A percentile compares a stretch with the other conserved stretches of the same genome.
These are phyloP conservation scores for Eucalyptus pauciflora DNA, from an alignment of 345 rosid genomes.

Conservation along the genomic window DNA sequence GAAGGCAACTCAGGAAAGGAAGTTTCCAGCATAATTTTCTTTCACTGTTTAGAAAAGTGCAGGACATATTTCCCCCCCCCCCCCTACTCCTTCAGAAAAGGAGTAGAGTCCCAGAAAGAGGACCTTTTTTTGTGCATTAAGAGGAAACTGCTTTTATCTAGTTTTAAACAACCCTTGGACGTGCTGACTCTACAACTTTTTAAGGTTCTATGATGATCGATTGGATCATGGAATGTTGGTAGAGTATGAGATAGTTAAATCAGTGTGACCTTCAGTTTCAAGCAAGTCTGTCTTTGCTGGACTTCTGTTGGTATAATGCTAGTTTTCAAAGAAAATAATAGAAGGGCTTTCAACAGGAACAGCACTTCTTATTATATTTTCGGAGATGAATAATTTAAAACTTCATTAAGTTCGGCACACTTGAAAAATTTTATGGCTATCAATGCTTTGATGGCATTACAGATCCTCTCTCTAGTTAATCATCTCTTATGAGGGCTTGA, in stretches of 20 bases:
- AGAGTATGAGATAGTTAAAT: neutral
- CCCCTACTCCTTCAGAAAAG: neutral
- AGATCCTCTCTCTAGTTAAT: neutral
- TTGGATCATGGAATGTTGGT: neutral
- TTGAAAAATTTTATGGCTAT: neutral
- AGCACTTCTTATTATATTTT: neutral
- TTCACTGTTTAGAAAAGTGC: neutral
- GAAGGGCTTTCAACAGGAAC: neutral
- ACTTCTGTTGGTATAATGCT: neutral
- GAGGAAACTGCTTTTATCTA: neutral
- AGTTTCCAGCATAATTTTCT: neutral
- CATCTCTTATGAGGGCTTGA: neutral
- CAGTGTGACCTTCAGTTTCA: neutral
- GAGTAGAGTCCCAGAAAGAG: neutral
- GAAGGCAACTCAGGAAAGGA: neutral
- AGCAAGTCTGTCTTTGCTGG: neutral
- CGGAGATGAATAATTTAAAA: neutral
- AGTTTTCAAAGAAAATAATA: neutral
- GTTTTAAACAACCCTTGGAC: neutral
- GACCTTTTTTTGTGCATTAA: neutral
- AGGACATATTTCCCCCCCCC: neutral
- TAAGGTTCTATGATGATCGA: neutral
- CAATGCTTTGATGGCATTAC: neutral
- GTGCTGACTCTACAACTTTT: neutral
- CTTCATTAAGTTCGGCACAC: neutral